These are phyloP conservation scores for Trichoderma citrinoviride DNA, from an alignment of 2,329 filamentous ascomycete genomes.

Conservation along the genomic window DNA sequence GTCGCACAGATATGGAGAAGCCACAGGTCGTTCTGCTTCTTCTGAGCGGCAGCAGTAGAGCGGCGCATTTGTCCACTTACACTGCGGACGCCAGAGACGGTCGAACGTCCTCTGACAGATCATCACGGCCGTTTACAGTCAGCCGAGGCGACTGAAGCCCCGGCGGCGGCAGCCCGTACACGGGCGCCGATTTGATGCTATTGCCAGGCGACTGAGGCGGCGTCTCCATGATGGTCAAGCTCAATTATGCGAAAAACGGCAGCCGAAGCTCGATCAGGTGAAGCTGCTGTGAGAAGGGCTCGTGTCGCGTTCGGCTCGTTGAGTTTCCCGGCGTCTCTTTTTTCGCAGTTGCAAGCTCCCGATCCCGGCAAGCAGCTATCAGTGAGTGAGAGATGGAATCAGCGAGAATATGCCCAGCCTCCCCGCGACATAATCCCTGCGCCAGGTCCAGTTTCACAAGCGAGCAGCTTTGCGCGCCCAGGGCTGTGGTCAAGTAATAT, in stretches of 20 bases:
- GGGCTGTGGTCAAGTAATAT: not conserved
- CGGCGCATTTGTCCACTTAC: conserved; percentile 37
- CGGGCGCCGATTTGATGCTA: conserved; percentile 1
- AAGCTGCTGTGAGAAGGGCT: not conserved
- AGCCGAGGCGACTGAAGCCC: conserved; percentile 33
- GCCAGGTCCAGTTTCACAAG: not conserved
- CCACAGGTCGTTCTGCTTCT: not conserved
- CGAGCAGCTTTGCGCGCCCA: not conserved
- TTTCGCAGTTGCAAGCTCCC: not conserved
- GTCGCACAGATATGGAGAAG: not conserved
- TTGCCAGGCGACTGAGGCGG: conserved; percentile 22
- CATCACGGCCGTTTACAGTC: conserved; percentile 32
- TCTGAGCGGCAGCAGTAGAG: not conserved
- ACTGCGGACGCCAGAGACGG: conserved; percentile 23
- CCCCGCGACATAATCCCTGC: not conserved
- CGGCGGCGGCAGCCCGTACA: not conserved
- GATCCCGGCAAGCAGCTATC: not conserved
- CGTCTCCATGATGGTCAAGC: conserved; percentile 26
- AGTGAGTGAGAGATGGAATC: not conserved
- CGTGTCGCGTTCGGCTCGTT: not conserved
- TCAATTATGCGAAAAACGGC: not conserved
- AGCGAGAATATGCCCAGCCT: not conserved
- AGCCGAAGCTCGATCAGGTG: not conserved
- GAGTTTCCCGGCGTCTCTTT: no score
- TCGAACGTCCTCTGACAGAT: conserved; percentile 16